Base-by-base conservation (phyloP, 1,139 yeast genomes). In the Suhomyces anneliseae region DNA sequence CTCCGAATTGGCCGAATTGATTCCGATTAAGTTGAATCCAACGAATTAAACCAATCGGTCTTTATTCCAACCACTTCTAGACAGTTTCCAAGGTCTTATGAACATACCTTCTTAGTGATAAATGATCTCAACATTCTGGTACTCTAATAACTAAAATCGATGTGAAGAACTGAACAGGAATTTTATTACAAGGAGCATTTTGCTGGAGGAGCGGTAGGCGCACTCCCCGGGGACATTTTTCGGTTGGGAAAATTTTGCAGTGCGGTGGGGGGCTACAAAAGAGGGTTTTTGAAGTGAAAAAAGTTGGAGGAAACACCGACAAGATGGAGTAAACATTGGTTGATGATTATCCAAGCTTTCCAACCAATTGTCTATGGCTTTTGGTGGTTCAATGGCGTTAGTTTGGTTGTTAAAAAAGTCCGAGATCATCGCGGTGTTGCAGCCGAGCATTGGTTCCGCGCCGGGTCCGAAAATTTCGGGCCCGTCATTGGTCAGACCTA, bases 91-190 rank as follows among this genome's bases (percentile, higher is more conserved):
- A 6, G 24, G 6, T 19, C 24, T 19, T 4, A 4, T 19, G 4
- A 19, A 61, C 68, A 51, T 62, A 64, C 68, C 60, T 60, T 63
- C 54, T 55, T 65, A 38, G 60, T 60, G 57, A 59, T 53, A 53
- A 61, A 53, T 48, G 67, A 51, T 62, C 64, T 64, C 53, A 64
- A 60, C 68, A 64, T 64, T 50, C 38, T 44, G 40, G 47, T 44
- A 37, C 43, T 39, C 34, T 43, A 36, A 27, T 40, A 38, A 39
- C 36, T 31, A 37, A 36, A 19, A 34, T 38, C 48, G 39, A 45
- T 32, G 48, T 45, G 44, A 43, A 43, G 49, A 43, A 44, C 34
- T 35, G 40, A 42, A 43, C 42, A 38, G 40, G 44, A 5, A 27
- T 43, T 46, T 46, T 46, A 40, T 43, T 46, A 40, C 49, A 43